phyloP scores from a whole-genome alignment of 2,329 filamentous ascomycete species.

The Alternaria conjuncta region DNA sequence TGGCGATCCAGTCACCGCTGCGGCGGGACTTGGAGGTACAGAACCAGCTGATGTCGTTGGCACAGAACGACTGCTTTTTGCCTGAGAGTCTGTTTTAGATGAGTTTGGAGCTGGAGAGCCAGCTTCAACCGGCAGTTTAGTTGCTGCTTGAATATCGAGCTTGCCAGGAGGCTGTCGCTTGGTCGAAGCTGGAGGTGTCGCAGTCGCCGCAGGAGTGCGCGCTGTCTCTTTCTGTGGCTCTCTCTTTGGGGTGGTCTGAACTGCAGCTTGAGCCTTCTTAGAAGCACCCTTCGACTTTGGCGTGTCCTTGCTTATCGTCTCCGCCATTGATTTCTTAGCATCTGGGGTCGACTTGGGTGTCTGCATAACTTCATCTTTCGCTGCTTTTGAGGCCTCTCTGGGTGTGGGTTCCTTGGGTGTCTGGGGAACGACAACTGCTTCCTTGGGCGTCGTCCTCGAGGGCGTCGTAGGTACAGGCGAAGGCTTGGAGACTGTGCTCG shows the following conservation, averaged over 20 bases:
- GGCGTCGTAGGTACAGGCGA: slow-evolving; percentile 31
- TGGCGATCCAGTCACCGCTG: slow-evolving; percentile 56
- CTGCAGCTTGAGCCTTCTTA: slow-evolving; percentile 23
- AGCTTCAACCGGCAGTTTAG: slow-evolving; percentile 30
- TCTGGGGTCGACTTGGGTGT: slow-evolving; percentile 19
- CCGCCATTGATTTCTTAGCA: slow-evolving; percentile 21
- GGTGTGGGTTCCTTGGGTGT: slow-evolving; percentile 12
- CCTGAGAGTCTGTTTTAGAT: slow-evolving; percentile 29
- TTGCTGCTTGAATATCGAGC: slow-evolving; percentile 54
- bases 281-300: slow-evolving; percentile 26
- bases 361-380: slow-evolving; percentile 6
- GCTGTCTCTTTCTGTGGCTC: slow-evolving; percentile 10
- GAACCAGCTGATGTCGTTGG: slow-evolving; percentile 56
- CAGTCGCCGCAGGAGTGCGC: slow-evolving; percentile 3
- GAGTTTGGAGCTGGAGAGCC: slow-evolving; percentile 17
- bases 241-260: slow-evolving; percentile 21
- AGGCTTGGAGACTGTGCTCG: slow-evolving; percentile 2
- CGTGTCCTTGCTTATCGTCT: slow-evolving; percentile 23
- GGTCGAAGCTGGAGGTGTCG: slow-evolving; percentile 17
- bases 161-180: slow-evolving; percentile 55
- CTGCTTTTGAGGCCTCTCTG: slow-evolving; percentile 18
- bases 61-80: slow-evolving; percentile 33
- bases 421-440: slow-evolving; percentile 17
- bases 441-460: slow-evolving; percentile 19
- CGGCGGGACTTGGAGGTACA: slow-evolving; percentile 59